Evolutionary conservation across 164 flowering plant species (phyloP).

Genomic region (grape (Vitis vinifera)): ASM3070453v1 NC_081807.1:6472001-6472500

Average conservation of each 20-base stretch:
- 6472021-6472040: not conserved
- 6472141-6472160: slow-evolving; percentile 89
- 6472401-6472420: too few species aligned
- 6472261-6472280: slow-evolving; percentile 74
- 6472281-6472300: not conserved
- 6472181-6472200: slow-evolving; percentile 42
- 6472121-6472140: slow-evolving; percentile 82
- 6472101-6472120: not conserved
- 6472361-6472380: too few species aligned
- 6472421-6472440: too few species aligned
- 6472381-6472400: too few species aligned
- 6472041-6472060: not conserved
- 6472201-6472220: slow-evolving; percentile 41
- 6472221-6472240: slow-evolving; percentile 80
- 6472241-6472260: slow-evolving; percentile 80
- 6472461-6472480: too few species aligned
- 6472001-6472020: too few species aligned
- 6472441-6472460: too few species aligned
- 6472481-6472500: too few species aligned
- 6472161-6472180: slow-evolving; percentile 81
- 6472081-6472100: not conserved
- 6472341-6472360: too few species aligned
- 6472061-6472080: not conserved
- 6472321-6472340: too few species aligned
- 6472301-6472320: not conserved